These are phyloP conservation scores for Metrosideros polymorpha DNA, from an alignment of 441 rosid genomes.

Conservation along the genomic window DNA sequence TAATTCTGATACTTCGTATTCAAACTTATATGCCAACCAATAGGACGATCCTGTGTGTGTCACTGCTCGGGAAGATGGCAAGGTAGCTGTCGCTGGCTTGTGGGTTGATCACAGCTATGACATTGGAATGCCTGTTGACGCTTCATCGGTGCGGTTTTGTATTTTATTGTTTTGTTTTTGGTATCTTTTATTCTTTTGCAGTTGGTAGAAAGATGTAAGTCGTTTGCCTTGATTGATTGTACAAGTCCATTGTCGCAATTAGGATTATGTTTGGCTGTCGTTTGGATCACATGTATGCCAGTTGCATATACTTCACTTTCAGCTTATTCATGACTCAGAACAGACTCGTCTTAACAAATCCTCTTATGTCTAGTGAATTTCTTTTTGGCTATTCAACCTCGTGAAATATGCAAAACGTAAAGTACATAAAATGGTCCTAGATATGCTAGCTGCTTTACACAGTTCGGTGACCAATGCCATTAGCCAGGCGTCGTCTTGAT, in stretches of 20 bases:
- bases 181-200: background rate
- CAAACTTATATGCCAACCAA: background rate
- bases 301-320: background rate
- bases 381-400: background rate
- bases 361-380: background rate
- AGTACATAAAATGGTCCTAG: background rate
- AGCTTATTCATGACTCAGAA: background rate
- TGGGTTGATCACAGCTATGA: constrained; percentile 90
- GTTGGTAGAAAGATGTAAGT: background rate
- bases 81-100: constrained; percentile 51
- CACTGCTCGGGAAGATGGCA: constrained; percentile 62
- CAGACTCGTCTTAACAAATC: background rate
- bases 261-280: background rate
- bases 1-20: background rate
- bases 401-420: background rate
- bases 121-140: constrained; percentile 55
- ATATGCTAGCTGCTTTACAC: background rate
- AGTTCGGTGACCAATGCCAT: background rate
- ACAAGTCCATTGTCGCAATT: background rate
- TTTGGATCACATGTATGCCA: background rate
- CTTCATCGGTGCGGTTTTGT: constrained; percentile 48
- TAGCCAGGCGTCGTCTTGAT: background rate
- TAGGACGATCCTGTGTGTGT: constrained; percentile 84
- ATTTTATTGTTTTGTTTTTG: background rate
- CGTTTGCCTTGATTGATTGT: background rate